Evolutionary conservation across 1,139 yeast genomes (phyloP).

Genomic region (Scheffersomyces insectosa): DNA sequence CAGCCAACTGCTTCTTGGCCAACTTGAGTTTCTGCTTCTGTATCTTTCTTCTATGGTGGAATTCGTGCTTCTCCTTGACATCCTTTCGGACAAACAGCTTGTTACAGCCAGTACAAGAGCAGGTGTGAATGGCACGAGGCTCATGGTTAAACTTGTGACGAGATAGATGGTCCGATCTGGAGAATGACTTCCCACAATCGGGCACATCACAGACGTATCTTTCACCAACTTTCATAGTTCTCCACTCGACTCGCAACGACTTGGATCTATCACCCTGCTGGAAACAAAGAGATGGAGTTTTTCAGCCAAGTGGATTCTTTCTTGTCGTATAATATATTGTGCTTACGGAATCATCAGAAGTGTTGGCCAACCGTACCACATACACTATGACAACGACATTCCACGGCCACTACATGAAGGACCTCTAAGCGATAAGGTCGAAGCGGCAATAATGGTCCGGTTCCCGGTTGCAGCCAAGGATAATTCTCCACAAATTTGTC

Average conservation of each 20-base stretch:
- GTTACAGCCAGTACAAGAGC: conserved; percentile 1
- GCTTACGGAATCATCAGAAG: not conserved
- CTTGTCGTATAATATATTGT: not conserved
- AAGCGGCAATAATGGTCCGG: not conserved
- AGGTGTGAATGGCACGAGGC: conserved; percentile 7
- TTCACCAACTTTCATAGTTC: conserved; percentile 21
- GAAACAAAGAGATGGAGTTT: not conserved
- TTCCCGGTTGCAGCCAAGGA: not conserved
- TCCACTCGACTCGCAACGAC: conserved; percentile 23
- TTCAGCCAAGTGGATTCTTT: not conserved
- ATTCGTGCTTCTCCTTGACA: conserved; percentile 3
- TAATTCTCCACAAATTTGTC: not conserved
- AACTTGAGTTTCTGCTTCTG: not conserved
- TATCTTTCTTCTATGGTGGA: not conserved
- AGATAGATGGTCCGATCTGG: conserved; percentile 1
- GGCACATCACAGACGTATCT: conserved; percentile 16
- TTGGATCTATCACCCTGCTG: not conserved
- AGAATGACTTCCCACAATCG: conserved; percentile 7
- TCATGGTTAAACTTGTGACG: conserved; percentile 1
- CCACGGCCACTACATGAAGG: not conserved
- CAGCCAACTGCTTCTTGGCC: not conserved
- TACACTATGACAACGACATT: not conserved
- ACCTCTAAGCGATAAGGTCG: not conserved
- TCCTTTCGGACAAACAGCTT: conserved; percentile 2
- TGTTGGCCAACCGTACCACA: not conserved